These are phyloP conservation scores for Neonectria punicea DNA, from an alignment of 2,329 filamentous ascomycete genomes.

Conservation along the genomic window DNA sequence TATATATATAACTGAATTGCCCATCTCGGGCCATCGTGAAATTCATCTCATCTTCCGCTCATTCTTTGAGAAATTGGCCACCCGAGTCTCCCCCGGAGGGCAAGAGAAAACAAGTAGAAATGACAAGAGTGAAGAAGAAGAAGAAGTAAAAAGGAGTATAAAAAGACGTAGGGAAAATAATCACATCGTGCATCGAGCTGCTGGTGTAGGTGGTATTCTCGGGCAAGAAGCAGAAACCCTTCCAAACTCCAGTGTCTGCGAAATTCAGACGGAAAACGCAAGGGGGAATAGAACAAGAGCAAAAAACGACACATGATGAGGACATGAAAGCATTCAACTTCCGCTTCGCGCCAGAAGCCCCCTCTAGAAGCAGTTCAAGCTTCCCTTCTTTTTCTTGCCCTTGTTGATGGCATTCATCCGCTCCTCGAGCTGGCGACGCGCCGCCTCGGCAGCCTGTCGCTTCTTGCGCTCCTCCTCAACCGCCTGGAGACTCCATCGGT, in stretches of 20 bases:
- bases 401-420: constrained; percentile 90
- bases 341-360: constrained; percentile 25
- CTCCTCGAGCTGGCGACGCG: constrained; percentile 89
- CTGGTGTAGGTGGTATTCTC: constrained; percentile 42
- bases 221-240: constrained; percentile 31
- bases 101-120: constrained; percentile 37
- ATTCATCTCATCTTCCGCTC: constrained; percentile 44
- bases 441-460: constrained; percentile 88
- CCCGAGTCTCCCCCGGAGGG: constrained; percentile 19
- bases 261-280: constrained; percentile 34
- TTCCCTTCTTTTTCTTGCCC: constrained; percentile 95
- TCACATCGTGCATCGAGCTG: constrained; percentile 40
- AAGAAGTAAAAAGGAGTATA: constrained; percentile 32
- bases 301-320: constrained; percentile 39
- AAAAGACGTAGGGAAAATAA: constrained; percentile 29
- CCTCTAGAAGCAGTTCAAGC: constrained; percentile 93
- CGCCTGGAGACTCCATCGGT: constrained; percentile 80
- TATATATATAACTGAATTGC: constrained; percentile 41
- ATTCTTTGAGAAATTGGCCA: constrained; percentile 35
- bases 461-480: constrained; percentile 98
- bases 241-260: constrained; percentile 43
- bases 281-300: constrained; percentile 39
- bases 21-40: constrained; percentile 37
- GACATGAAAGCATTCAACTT: constrained; percentile 38
- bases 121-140: constrained; percentile 28